Evolutionary conservation across 768 basidiomycete species (phyloP).

Genomic region (Rhodotorula kratochvilovae): DNA sequence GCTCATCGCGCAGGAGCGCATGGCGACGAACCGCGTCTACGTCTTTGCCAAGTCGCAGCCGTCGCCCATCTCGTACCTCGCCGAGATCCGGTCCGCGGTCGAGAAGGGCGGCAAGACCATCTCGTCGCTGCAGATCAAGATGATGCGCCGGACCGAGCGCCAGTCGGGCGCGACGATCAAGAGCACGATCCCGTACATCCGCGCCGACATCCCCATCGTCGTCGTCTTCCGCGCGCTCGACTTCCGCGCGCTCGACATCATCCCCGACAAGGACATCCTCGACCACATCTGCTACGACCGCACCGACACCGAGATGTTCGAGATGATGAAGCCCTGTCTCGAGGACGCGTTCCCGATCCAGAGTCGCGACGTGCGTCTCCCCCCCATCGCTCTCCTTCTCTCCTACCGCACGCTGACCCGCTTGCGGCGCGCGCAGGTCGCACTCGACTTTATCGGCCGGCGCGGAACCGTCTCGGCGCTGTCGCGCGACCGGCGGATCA

Average conservation of each 20-base stretch:
- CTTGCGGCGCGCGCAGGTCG: slow-evolving; percentile 50
- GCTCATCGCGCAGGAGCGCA: slow-evolving; percentile 97
- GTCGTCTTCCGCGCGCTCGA: slow-evolving; percentile 80
- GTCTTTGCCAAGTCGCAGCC: slow-evolving; percentile 97
- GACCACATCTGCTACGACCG: slow-evolving; percentile 95
- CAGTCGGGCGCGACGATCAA: slow-evolving; percentile 72
- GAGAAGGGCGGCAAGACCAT: slow-evolving; percentile 98
- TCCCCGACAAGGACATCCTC: slow-evolving; percentile 94
- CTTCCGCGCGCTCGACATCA: slow-evolving; percentile 73
- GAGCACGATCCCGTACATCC: slow-evolving; percentile 95
- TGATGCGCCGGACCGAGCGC: slow-evolving; percentile 56
- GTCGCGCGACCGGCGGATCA: slow-evolving; percentile 83
- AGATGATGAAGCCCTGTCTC: slow-evolving; percentile 96
- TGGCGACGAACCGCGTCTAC: slow-evolving; percentile 99
- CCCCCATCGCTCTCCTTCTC: not conserved
- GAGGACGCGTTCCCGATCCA: slow-evolving; percentile 98
- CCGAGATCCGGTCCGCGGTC: slow-evolving; percentile 93
- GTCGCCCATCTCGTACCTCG: slow-evolving; percentile 88
- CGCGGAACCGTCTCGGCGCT: slow-evolving; percentile 92
- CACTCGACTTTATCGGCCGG: slow-evolving; percentile 96
- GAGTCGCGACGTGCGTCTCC: slow-evolving; percentile 70
- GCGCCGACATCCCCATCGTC: slow-evolving; percentile 96
- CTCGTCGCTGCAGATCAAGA: slow-evolving; percentile 94
- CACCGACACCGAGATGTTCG: slow-evolving; percentile 91
- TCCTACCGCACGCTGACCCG: not conserved